phyloP scores from a whole-genome alignment of 768 basidiomycete genomes.

The Hypholoma fasciculare region DNA sequence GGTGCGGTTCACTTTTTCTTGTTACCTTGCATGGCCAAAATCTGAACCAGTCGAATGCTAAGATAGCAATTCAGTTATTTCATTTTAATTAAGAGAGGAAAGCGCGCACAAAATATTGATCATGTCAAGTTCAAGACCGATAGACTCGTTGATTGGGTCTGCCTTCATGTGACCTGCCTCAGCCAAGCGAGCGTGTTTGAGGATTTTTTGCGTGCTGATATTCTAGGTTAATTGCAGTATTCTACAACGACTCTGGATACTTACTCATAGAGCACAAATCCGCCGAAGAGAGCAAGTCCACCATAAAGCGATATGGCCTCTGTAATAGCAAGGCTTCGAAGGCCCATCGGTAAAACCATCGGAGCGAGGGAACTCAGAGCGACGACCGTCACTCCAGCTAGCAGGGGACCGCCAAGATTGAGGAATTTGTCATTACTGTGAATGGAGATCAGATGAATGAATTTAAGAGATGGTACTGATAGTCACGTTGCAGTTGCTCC shows the following conservation, averaged over 20 bases:
- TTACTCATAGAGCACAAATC: conserved; percentile 86
- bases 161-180: conserved; percentile 64
- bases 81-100: neutral
- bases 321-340: conserved; percentile 72
- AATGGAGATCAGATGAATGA: neutral
- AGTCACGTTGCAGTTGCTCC: conserved; percentile 82
- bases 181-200: conserved; percentile 73
- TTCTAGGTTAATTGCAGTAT: neutral
- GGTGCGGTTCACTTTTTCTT: conserved; percentile 43
- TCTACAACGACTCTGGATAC: conserved; percentile 26
- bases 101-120: conserved; percentile 81
- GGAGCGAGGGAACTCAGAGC: conserved; percentile 86
- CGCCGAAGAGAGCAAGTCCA: conserved; percentile 84
- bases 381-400: conserved; percentile 88
- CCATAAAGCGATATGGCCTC: conserved; percentile 86
- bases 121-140: conserved; percentile 81
- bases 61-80: neutral
- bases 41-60: conserved; percentile 81
- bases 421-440: conserved; percentile 76
- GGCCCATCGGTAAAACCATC: conserved; percentile 82
- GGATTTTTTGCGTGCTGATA: conserved; percentile 78
- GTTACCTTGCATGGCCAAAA: conserved; percentile 68
- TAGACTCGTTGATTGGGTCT: conserved; percentile 79
- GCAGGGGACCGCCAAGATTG: conserved; percentile 83
- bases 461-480: neutral